Conservation (phyloP, 768 basidiomycete species). For the Auriculariales sp. region DNA sequence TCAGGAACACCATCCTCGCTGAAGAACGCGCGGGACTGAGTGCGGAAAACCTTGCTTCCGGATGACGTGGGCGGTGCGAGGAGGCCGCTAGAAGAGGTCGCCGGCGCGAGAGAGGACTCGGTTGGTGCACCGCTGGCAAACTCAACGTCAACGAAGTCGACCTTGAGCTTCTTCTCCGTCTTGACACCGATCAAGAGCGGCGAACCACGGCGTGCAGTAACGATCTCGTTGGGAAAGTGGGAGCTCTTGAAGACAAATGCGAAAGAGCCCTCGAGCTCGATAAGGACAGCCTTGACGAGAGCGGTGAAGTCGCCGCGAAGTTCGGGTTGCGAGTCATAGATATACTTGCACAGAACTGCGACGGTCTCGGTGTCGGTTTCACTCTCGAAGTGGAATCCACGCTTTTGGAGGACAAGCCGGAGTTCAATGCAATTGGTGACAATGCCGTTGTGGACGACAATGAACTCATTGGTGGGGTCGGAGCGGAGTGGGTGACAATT, state of each 20-base stretch:
- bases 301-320: constrained; percentile 80
- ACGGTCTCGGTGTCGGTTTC: constrained; percentile 98
- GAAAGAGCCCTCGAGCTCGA: constrained; percentile 97
- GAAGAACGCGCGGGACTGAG: constrained; percentile 96
- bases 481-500: constrained; percentile 96
- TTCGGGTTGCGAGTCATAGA: constrained; percentile 84
- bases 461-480: constrained; percentile 70
- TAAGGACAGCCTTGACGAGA: constrained; percentile 87
- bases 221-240: constrained; percentile 95
- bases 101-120: constrained; percentile 16
- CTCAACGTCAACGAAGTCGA: constrained; percentile 98
- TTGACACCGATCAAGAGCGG: constrained; percentile 96
- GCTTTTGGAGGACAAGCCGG: constrained; percentile 83
- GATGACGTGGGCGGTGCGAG: constrained; percentile 53
- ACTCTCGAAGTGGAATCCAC: constrained; percentile 84
- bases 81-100: constrained; percentile 20
- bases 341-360: constrained; percentile 89
- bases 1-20: constrained; percentile 96
- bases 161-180: constrained; percentile 99
- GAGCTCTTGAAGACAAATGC: constrained; percentile 97
- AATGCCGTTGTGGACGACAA: constrained; percentile 95
- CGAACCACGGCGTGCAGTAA: constrained; percentile 92
- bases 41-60: constrained; percentile 63
- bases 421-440: constrained; percentile 89
- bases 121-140: constrained; percentile 66